Evolutionary conservation across 164 flowering plant genomes (phyloP).

Genomic region (Magnolia kwangsiensis): DNA sequence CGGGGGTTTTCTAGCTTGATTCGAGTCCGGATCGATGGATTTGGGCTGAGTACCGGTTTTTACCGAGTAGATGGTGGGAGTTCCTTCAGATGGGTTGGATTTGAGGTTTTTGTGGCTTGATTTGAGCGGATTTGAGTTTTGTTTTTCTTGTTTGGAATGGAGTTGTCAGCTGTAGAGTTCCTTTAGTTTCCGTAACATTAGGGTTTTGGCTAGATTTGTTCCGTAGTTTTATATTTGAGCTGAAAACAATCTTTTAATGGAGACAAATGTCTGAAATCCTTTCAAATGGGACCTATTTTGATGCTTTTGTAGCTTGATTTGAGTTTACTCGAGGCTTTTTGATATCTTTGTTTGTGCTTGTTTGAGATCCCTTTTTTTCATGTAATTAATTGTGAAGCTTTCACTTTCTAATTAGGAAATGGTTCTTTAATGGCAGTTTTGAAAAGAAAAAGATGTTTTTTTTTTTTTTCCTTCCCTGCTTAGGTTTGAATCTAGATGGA

Average conservation of each 20-base stretch:
- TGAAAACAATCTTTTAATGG: neutral
- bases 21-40: constrained; percentile 3
- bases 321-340: neutral
- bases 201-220: neutral
- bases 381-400: neutral
- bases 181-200: neutral
- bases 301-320: neutral
- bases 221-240: neutral
- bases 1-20: constrained; percentile 4
- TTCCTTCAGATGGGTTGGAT: neutral
- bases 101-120: constrained; percentile 4
- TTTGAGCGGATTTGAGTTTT: constrained; percentile 3
- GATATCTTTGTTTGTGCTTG: neutral
- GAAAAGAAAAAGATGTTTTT: neutral
- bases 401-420: neutral
- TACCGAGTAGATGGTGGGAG: neutral
- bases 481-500: neutral
- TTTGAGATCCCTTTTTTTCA: neutral
- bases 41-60: neutral
- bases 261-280: neutral
- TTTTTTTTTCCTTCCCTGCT: neutral
- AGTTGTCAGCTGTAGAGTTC: neutral
- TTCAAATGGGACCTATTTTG: neutral
- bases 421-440: neutral
- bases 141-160: neutral